A percentile compares a stretch with the other conserved stretches of the same genome.
These are phyloP conservation scores for Pyronema omphalodes DNA, from an alignment of 495 filamentous ascomycete genomes.

Conservation along the genomic window DNA sequence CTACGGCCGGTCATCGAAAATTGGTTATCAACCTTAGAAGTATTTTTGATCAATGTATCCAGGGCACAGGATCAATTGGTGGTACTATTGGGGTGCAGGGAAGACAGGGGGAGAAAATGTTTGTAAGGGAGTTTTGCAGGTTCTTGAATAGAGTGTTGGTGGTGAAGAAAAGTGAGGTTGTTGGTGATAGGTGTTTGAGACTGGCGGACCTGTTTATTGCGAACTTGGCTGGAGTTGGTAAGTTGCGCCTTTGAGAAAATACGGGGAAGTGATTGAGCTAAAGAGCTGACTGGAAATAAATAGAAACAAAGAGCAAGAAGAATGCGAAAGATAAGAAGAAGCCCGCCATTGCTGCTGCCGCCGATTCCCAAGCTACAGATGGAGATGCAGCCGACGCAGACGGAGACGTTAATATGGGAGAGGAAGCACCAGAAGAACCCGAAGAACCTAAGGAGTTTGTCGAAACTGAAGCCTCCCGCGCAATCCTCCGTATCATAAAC, in stretches of 20 bases:
- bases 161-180: slow-evolving; percentile 81
- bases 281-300: not conserved
- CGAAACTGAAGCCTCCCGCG: slow-evolving; percentile 64
- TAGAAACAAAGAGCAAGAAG: slow-evolving; percentile 7
- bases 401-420: slow-evolving; percentile 6
- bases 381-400: slow-evolving; percentile 16
- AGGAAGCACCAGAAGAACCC: slow-evolving; percentile 22
- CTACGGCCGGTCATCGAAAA: slow-evolving; percentile 76
- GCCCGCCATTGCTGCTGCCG: not conserved
- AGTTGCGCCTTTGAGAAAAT: slow-evolving; percentile 21
- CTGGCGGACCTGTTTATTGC: slow-evolving; percentile 74
- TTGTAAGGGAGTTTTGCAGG: slow-evolving; percentile 65
- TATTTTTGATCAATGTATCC: slow-evolving; percentile 73
- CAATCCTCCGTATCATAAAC: slow-evolving; percentile 36
- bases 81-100: slow-evolving; percentile 20
- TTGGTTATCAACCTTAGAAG: slow-evolving; percentile 70
- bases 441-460: slow-evolving; percentile 40
- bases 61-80: slow-evolving; percentile 33
- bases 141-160: slow-evolving; percentile 65
- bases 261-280: not conserved
- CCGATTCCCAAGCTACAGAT: slow-evolving; percentile 16
- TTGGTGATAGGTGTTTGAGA: slow-evolving; percentile 65
- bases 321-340: slow-evolving; percentile 9
- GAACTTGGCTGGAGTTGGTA: slow-evolving; percentile 68
- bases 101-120: slow-evolving; percentile 53